Conservation (phyloP, 768 basidiomycete genomes). For the Tremella fuciformis region DNA sequence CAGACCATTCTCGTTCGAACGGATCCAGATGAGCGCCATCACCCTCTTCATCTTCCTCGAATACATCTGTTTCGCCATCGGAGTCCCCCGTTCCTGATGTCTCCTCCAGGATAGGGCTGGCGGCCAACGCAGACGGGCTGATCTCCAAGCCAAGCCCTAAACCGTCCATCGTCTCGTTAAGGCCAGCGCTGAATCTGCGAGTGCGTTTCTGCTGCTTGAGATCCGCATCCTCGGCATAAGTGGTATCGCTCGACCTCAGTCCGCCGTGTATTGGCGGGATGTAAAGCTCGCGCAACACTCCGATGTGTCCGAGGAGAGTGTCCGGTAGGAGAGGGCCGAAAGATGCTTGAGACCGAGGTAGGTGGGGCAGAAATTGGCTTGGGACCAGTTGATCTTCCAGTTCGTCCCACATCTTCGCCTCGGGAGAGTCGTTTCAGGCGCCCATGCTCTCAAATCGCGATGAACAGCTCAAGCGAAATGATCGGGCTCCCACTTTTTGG, state of each 20-base stretch:
- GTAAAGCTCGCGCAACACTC: slow-evolving; percentile 37
- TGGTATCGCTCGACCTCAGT: slow-evolving; percentile 18
- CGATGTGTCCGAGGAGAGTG: slow-evolving; percentile 34
- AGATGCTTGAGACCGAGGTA: slow-evolving; percentile 40
- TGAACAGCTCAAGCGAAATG: too few relatives aligned
- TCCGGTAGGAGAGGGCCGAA: slow-evolving; percentile 25
- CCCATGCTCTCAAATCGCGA: too few relatives aligned
- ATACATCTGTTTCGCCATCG: slow-evolving; percentile 3
- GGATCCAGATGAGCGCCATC: slow-evolving; percentile 37
- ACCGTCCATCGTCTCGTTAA: slow-evolving; percentile 26
- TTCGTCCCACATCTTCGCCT: too few relatives aligned
- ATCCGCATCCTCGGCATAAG: not conserved
- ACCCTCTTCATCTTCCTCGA: slow-evolving; percentile 8
- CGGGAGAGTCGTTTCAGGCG: too few relatives aligned
- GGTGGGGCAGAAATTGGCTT: slow-evolving; percentile 40
- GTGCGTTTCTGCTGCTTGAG: slow-evolving; percentile 1
- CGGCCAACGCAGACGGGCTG: not conserved
- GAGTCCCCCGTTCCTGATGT: slow-evolving; percentile 7
- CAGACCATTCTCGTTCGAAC: slow-evolving; percentile 50
- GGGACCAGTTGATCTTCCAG: slow-evolving; percentile 27
- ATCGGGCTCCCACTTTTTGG: too few relatives aligned
- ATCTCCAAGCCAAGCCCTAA: slow-evolving; percentile 28
- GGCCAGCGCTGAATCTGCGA: slow-evolving; percentile 19
- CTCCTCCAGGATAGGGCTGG: not conserved
- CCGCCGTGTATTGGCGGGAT: slow-evolving; percentile 46